Evolutionary conservation across 164 flowering plant genomes (phyloP).

Genomic region (Echeveria elegans): DNA sequence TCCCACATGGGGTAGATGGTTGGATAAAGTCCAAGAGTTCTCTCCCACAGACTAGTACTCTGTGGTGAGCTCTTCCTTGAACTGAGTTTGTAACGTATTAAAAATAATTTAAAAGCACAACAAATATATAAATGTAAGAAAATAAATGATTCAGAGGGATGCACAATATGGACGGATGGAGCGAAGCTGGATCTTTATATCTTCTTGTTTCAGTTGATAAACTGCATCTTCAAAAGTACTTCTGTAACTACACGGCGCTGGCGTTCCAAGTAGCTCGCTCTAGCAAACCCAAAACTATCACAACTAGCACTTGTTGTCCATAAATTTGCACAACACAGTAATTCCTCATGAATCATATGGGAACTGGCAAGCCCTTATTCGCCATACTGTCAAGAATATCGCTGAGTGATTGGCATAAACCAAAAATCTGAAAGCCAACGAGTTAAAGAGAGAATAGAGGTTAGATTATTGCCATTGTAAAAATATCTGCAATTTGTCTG

Average conservation of each 20-base stretch:
- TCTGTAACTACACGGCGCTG: neutral
- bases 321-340: no score
- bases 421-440: slow-evolving; percentile 63
- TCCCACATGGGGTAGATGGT: no score
- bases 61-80: no score
- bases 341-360: slow-evolving; percentile 36
- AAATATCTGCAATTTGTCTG: neutral
- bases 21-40: no score
- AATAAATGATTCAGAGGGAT: no score
- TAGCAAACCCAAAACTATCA: neutral
- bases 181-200: no score
- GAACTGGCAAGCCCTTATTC: slow-evolving; percentile 68
- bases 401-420: slow-evolving; percentile 87
- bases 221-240: neutral
- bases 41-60: no score
- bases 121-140: no score
- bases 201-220: no score
- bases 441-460: neutral
- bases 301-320: neutral
- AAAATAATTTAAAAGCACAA: no score
- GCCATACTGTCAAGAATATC: slow-evolving; percentile 88
- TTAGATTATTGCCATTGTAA: neutral
- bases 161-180: no score
- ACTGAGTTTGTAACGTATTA: no score
- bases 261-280: neutral